These are phyloP conservation scores for Eucalyptus paniculata DNA, from an alignment of 345 rosid genomes.

Conservation along the genomic window DNA sequence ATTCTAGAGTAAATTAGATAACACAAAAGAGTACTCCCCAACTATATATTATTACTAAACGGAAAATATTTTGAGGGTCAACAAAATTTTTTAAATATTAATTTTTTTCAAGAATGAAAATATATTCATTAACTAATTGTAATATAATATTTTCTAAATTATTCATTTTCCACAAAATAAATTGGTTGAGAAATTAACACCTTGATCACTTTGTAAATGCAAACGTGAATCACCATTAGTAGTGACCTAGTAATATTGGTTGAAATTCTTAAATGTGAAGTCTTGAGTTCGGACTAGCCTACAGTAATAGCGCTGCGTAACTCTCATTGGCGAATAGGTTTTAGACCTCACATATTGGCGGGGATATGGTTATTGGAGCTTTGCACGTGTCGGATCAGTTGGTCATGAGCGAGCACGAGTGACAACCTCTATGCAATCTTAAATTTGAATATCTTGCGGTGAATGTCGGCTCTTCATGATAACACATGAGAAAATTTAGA, in stretches of 20 bases:
- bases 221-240: not conserved
- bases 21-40: not conserved
- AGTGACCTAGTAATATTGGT: not conserved
- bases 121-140: not conserved
- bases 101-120: not conserved
- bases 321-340: not conserved
- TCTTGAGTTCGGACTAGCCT: not conserved
- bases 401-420: accelerated
- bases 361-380: not conserved
- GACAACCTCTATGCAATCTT: not conserved
- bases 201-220: accelerated
- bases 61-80: accelerated
- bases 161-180: accelerated
- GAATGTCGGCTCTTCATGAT: not conserved
- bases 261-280: not conserved
- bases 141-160: not conserved
- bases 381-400: not conserved
- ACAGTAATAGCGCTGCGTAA: not conserved
- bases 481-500: not conserved
- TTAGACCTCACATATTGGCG: accelerated
- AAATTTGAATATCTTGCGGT: not conserved
- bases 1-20: not conserved
- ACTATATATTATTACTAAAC: not conserved
- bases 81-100: not conserved
- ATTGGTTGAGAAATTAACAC: accelerated